Conservation (phyloP, 345 rosid genomes). For the Ailanthus altissimus region DNA sequence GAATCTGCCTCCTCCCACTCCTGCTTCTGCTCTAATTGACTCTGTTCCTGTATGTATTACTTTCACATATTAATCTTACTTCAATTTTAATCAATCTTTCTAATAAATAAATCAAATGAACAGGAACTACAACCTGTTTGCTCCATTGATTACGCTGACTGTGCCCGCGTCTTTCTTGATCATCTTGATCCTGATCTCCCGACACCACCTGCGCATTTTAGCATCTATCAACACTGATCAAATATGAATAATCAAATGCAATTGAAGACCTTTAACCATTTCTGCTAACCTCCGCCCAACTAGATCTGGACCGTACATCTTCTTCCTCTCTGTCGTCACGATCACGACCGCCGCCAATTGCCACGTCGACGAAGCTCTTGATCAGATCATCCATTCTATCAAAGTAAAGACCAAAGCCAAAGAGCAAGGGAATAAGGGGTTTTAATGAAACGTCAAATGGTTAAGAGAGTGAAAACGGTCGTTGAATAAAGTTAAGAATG, state of each 20-base stretch:
- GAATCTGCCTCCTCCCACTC: conserved; percentile 33
- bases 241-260: background rate
- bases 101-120: background rate
- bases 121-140: conserved; percentile 27
- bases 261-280: background rate
- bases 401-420: background rate
- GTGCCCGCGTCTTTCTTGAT: conserved; percentile 14
- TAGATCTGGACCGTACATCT: conserved; percentile 69
- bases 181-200: conserved; percentile 47
- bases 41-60: conserved; percentile 28
- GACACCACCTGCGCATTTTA: conserved; percentile 65
- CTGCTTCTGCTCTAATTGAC: conserved; percentile 20
- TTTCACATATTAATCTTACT: background rate
- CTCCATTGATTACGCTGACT: conserved; percentile 28
- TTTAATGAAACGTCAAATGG: background rate
- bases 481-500: conserved; percentile 14
- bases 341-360: conserved; percentile 40
- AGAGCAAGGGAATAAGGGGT: background rate
- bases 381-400: conserved; percentile 69
- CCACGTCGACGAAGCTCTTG: conserved; percentile 64
- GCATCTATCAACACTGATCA: background rate
- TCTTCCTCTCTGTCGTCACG: conserved; percentile 31
- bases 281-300: conserved; percentile 64
- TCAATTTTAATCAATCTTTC: background rate
- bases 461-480: background rate